Base-by-base conservation (phyloP, 495 filamentous ascomycete genomes). In the Clavariopsis aquatica region DNA sequence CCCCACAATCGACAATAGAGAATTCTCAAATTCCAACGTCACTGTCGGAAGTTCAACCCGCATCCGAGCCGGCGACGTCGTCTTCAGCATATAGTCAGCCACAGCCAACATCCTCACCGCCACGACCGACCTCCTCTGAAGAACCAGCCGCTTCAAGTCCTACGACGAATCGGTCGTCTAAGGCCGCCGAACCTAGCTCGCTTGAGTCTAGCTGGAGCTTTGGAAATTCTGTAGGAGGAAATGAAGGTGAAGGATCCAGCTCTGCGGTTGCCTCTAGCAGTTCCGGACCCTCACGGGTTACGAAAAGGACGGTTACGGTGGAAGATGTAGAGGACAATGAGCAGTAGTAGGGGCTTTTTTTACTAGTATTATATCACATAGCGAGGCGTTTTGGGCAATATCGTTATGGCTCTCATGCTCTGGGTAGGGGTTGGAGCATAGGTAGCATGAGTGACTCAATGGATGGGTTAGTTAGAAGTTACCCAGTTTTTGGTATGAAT, bases 171-270 rank as follows among this genome's bases (percentile, higher is more conserved):
- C n/a, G 52, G 49, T 62, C 63, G 3, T n/a, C 57, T n/a, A 59
- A 64, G 27, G 17, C 60, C 24, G 55, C 51, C 26, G 64, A 64
- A 26, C 63, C 64, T 9, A 61, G 59, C 26, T 58, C 49, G 0
- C 38, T 67, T 13, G 63, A 55, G 29, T 70, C 68, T 8, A 66
- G 68, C 27, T 67, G 63, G 68, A 64, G 52, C 46, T 70, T 70
- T 52, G 64, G 68, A 6, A 57, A 66, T 53, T 52, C 49, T 24
- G 41, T 20, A 15, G 36, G 27, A 26, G 31, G 9, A 8, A 61
- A 52, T 24, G 63, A 66, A 13, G 45, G 17, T 19, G 52, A 58
- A 20, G 60, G 52, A 10, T 63, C 65, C 15, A 59, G 59, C n/a
- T 68, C 65, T 38, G 59, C 64, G 12, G 51, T 64, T 36, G 64